phyloP scores from a whole-genome alignment of 495 filamentous ascomycete species.

The Polyplosphaeria fusca region DNA sequence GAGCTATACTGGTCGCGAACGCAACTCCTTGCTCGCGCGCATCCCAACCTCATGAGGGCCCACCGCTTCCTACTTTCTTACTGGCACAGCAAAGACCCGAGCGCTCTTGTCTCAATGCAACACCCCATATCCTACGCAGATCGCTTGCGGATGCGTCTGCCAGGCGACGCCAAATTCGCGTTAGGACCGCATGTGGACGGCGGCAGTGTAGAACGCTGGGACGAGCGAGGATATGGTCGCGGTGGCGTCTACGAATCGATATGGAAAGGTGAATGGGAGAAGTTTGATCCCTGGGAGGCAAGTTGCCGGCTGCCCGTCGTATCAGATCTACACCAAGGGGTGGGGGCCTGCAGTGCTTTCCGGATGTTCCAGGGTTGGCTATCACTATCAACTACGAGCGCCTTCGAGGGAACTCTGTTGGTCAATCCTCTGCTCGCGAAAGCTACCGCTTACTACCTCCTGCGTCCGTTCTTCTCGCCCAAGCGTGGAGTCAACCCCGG shows the following conservation, averaged over 20 bases:
- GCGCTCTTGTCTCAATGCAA: slow-evolving; percentile 55
- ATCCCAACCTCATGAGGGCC: slow-evolving; percentile 65
- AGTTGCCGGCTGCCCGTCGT: slow-evolving; percentile 63
- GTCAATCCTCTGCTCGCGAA: slow-evolving; percentile 76
- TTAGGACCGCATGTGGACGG: slow-evolving; percentile 85
- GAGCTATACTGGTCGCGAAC: slow-evolving; percentile 86
- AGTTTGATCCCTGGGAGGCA: slow-evolving; percentile 77
- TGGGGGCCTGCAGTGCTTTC: slow-evolving; percentile 80
- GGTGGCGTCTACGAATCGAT: slow-evolving; percentile 69
- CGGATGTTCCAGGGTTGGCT: slow-evolving; percentile 89
- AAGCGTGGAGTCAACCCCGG: slow-evolving; percentile 35
- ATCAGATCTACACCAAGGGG: slow-evolving; percentile 76
- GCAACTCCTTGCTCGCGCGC: slow-evolving; percentile 69
- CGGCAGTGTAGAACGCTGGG: slow-evolving; percentile 84
- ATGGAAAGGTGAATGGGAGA: slow-evolving; percentile 73
- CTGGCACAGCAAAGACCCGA: slow-evolving; percentile 66
- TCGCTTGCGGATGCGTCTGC: slow-evolving; percentile 72
- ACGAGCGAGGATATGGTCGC: slow-evolving; percentile 68
- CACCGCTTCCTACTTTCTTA: slow-evolving; percentile 71
- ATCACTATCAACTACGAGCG: slow-evolving; percentile 67
- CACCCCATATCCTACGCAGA: slow-evolving; percentile 75
- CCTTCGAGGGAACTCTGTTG: slow-evolving; percentile 73
- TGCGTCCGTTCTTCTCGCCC: slow-evolving; percentile 79
- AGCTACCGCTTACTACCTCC: slow-evolving; percentile 73
- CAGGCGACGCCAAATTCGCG: slow-evolving; percentile 75